Conservation (phyloP, 2,329 filamentous ascomycete species). For the Macrophomina pseudophaseolina region DNA sequence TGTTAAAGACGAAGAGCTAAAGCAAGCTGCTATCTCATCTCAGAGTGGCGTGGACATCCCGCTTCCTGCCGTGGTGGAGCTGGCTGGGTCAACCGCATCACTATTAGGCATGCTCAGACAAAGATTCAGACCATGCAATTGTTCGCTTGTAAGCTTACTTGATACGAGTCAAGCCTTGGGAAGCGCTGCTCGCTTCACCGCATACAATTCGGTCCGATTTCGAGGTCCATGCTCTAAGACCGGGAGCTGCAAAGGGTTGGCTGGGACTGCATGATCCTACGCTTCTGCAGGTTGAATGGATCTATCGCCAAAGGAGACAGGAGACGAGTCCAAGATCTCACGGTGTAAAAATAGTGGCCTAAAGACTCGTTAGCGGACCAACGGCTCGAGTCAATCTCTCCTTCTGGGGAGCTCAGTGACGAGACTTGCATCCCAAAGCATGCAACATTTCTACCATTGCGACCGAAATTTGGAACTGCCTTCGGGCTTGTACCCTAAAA, state of each 20-base stretch:
- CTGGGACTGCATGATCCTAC: background rate
- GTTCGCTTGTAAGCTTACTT: conserved; percentile 1
- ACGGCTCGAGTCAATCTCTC: background rate
- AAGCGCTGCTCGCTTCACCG: background rate
- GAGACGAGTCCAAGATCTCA: too few relatives aligned
- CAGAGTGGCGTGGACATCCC: background rate
- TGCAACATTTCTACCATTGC: too few relatives aligned
- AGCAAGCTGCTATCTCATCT: background rate
- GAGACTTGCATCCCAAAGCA: background rate
- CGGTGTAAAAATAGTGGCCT: too few relatives aligned
- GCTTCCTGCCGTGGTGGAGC: background rate
- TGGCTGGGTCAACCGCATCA: background rate
- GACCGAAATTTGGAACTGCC: background rate
- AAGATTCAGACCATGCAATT: background rate
- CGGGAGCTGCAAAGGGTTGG: background rate
- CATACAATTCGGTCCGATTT: background rate
- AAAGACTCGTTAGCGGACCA: too few relatives aligned
- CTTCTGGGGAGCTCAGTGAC: background rate
- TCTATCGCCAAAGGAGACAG: too few relatives aligned
- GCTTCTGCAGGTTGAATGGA: background rate
- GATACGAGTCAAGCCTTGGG: background rate
- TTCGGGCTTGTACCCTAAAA: background rate
- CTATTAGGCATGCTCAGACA: background rate
- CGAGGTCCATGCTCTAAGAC: background rate
- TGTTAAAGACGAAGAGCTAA: conserved; percentile 2